A percentile compares a stretch with the other conserved stretches of the same genome.
phyloP scores from a whole-genome alignment of 805 yeast species.

The Cyberlindnera mycetangii region DNA sequence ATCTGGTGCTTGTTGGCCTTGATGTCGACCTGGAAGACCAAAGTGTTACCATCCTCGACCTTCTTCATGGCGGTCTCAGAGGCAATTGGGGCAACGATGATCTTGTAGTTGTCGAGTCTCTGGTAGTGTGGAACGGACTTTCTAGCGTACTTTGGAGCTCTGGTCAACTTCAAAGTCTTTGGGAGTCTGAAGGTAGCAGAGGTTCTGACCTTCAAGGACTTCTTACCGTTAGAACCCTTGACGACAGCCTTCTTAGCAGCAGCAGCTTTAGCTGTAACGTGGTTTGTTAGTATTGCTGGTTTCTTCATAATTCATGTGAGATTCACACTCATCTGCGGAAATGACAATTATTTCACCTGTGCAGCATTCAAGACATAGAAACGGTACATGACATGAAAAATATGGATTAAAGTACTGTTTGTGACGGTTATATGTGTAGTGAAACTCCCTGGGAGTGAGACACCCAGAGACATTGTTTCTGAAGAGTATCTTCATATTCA shows the following conservation, averaged over 20 bases:
- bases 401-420: no score
- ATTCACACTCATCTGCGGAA: neutral
- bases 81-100: constrained; percentile 92
- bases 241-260: constrained; percentile 98
- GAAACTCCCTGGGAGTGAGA: no score
- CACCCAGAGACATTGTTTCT: no score
- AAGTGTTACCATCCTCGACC: constrained; percentile 99
- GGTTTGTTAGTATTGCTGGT: constrained; percentile 43
- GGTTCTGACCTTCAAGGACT: constrained; percentile 91
- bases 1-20: constrained; percentile 98
- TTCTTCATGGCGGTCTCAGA: constrained; percentile 99
- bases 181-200: constrained; percentile 95
- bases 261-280: constrained; percentile 68
- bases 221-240: constrained; percentile 92
- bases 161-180: constrained; percentile 91
- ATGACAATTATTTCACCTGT: neutral
- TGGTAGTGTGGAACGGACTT: constrained; percentile 96
- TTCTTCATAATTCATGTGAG: neutral
- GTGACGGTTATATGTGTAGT: no score
- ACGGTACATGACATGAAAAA: no score
- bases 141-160: constrained; percentile 92
- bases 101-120: constrained; percentile 95
- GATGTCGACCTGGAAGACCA: constrained; percentile 96
- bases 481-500: no score
- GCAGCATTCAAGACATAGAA: neutral